These are phyloP conservation scores for Cladophialophora immunda DNA, from an alignment of 2,329 filamentous ascomycete species.

Conservation along the genomic window DNA sequence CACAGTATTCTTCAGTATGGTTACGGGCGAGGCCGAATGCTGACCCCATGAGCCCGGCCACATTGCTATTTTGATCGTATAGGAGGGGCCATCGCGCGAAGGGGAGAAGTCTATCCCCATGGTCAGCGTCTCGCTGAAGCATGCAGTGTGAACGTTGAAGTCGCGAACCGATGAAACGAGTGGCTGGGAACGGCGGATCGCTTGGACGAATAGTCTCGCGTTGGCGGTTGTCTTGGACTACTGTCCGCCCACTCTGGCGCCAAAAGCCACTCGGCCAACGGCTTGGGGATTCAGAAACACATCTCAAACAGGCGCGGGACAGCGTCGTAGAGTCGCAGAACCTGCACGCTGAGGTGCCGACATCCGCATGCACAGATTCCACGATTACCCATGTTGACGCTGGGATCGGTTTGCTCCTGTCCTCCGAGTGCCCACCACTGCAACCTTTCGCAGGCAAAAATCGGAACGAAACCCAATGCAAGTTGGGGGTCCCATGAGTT, in stretches of 20 bases:
- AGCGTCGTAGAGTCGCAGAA: constrained; percentile 11
- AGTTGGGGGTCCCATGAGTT: constrained; percentile 11
- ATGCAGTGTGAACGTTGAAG: constrained; percentile 21
- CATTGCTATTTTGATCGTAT: constrained; percentile 37
- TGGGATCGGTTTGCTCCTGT: constrained; percentile 7
- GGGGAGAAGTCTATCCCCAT: constrained; percentile 12
- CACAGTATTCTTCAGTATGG: neutral
- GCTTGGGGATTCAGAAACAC: constrained; percentile 37
- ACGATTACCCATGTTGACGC: constrained; percentile 14
- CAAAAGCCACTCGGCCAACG: constrained; percentile 28
- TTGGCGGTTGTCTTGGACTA: constrained; percentile 32
- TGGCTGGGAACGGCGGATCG: constrained; percentile 37
- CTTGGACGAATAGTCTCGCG: constrained; percentile 29
- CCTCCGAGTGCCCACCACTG: constrained; percentile 15
- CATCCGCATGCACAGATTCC: neutral
- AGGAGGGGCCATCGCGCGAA: constrained; percentile 6
- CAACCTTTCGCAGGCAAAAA: constrained; percentile 20
- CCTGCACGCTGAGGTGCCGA: constrained; percentile 16
- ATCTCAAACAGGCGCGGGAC: constrained; percentile 40
- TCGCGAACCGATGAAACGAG: constrained; percentile 40
- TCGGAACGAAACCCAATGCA: constrained; percentile 24
- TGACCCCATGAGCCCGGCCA: constrained; percentile 5
- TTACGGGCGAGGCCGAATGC: neutral
- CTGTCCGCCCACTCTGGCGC: constrained; percentile 31
- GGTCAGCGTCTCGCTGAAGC: constrained; percentile 35